phyloP scores from a whole-genome alignment of 1,284 basidiomycete genomes.

The Apiotrichum montevideense region DNA sequence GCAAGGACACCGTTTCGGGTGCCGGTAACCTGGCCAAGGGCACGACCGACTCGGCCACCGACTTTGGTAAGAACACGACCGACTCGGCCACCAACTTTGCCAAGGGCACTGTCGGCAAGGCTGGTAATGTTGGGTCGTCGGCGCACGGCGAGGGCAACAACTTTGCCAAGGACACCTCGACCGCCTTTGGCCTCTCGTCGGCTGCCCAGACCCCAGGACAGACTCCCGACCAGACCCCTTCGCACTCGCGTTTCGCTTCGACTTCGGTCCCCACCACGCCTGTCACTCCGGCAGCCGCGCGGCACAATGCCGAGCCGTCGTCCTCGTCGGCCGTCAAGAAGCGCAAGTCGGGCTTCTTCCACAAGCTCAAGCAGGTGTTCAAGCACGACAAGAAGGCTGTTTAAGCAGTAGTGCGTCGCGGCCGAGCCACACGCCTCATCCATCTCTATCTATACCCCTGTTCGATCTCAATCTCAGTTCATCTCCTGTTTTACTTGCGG shows the following conservation, averaged over 20 bases:
- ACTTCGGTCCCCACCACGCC: not conserved
- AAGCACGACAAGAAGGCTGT: slow-evolving; percentile 4
- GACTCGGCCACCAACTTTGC: not conserved
- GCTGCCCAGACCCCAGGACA: not conserved
- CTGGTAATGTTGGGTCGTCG: not conserved
- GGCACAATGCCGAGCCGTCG: not conserved
- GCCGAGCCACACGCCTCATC: too few species aligned
- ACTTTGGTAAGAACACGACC: slow-evolving; percentile 3
- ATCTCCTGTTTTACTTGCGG: not conserved
- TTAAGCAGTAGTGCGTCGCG: too few species aligned
- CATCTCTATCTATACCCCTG: not conserved
- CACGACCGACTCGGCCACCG: not conserved
- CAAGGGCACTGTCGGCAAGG: not conserved
- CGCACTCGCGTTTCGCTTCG: not conserved
- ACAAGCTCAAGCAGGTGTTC: slow-evolving; percentile 18
- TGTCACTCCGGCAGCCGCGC: not conserved
- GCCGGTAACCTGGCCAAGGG: not conserved
- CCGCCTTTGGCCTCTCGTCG: not conserved
- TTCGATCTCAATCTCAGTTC: not conserved
- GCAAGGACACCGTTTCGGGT: not conserved
- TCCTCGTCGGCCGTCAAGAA: slow-evolving; percentile 12
- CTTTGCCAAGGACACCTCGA: slow-evolving; percentile 4
- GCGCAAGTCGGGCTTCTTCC: slow-evolving; percentile 26
- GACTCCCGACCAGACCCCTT: not conserved
- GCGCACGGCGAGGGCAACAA: not conserved